Evolutionary conservation across 331 rosid genomes (phyloP).

Genomic region (Malus hybrid): DNA sequence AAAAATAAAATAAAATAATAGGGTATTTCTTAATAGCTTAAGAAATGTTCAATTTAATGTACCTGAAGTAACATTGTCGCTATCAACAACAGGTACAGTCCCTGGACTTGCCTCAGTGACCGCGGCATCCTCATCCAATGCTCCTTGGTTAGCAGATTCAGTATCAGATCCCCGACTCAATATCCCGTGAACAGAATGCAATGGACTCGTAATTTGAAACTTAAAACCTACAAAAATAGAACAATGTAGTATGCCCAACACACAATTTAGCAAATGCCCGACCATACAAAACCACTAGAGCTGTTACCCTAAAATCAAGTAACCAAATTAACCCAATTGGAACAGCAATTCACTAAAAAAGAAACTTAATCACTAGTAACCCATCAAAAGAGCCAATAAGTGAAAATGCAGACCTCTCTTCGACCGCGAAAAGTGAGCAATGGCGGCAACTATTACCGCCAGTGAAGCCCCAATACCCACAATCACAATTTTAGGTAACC

Average conservation of each 20-base stretch:
- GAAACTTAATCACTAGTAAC: background rate
- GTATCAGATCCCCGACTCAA: slow-evolving; percentile 15
- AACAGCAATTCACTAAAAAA: background rate
- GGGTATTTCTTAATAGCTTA: too few species aligned
- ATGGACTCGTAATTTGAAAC: slow-evolving; percentile 40
- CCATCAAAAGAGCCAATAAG: background rate
- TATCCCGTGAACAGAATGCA: slow-evolving; percentile 35
- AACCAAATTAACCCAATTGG: background rate
- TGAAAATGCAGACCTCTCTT: slow-evolving; percentile 34
- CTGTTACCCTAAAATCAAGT: background rate
- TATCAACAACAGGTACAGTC: slow-evolving; percentile 6
- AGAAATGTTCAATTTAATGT: background rate
- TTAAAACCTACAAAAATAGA: slow-evolving; percentile 31
- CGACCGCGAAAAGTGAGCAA: slow-evolving; percentile 42
- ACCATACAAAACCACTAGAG: background rate
- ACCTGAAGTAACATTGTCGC: slow-evolving; percentile 33
- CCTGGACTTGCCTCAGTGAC: slow-evolving; percentile 23
- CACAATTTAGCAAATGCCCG: background rate
- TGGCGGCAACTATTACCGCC: slow-evolving; percentile 38
- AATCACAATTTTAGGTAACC: slow-evolving; percentile 29
- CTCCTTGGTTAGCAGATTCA: slow-evolving; percentile 12
- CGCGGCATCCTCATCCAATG: slow-evolving; percentile 10
- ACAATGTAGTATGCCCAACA: slow-evolving; percentile 7
- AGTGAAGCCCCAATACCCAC: slow-evolving; percentile 51
- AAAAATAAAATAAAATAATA: too few species aligned